Evolutionary conservation across 2,329 filamentous ascomycete genomes (phyloP), one percentile per base, ranked within the genome.

Genomic region (Periconia digitata): DNA sequence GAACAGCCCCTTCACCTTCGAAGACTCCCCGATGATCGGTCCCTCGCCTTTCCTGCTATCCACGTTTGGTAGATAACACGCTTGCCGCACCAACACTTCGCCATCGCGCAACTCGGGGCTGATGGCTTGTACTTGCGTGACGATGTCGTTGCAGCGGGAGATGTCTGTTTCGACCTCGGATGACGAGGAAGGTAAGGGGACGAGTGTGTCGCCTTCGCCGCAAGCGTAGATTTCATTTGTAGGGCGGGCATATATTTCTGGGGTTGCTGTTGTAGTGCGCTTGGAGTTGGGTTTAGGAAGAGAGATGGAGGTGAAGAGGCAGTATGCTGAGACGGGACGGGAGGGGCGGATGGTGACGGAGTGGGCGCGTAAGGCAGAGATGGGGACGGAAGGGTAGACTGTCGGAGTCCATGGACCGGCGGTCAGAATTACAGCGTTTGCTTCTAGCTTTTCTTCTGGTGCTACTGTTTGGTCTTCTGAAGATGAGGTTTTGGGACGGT

Each of bases 161-260:
- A 85, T 79, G 66, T 97, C 92, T 50, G 86, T 83, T 59, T 86
- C 73, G 2, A 97, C 92, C 6, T 85, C 79, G 55, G 89, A 88
- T 3, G 87, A 85, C 0, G 86, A 86, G 2, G 84, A 76, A 0
- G 94, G 94, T 1, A 99, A 79, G 0, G 90, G 86, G 0, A 90
- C 80, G 3, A 79, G 70, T 1, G 81, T 80, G 66, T 99, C 94
- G 18, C 90, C 90, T 63, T 96, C 92, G 38, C 91, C 94, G 66
- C 94, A 99, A 0, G 90, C 92, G 70, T 99, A 99, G 10, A 96
- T 87, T 67, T 96, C 92, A 46, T 87, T 83, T 67, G 90, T 87
- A 0, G 92, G 92, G 3, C 94, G 82, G 0, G 94, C 89, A 68
- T 99, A 99, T 53, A 97, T 94, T 71, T 99, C 94, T 0, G 94